A percentile compares a stretch with the other conserved stretches of the same genome.
phyloP scores from a whole-genome alignment of 345 rosid genomes.

The Turritis glabra region DNA sequence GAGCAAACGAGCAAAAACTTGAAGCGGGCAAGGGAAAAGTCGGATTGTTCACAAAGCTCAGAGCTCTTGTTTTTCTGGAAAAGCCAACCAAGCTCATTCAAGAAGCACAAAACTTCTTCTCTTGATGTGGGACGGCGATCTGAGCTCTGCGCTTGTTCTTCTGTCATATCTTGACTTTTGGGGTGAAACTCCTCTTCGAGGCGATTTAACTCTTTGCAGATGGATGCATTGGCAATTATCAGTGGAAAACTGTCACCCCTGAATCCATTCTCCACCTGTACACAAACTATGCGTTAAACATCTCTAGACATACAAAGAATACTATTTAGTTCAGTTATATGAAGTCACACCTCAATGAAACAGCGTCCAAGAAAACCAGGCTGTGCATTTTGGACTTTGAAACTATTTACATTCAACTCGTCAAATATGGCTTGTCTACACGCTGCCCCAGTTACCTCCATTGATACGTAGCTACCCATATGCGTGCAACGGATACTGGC shows the following conservation, averaged over 20 bases:
- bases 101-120: constrained; percentile 68
- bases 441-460: constrained; percentile 44
- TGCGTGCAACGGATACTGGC: constrained; percentile 65
- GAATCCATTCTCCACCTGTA: constrained; percentile 89
- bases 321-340: background rate
- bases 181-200: constrained; percentile 69
- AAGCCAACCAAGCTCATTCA: constrained; percentile 96
- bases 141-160: constrained; percentile 46
- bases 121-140: constrained; percentile 49
- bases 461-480: constrained; percentile 65
- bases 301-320: background rate
- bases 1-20: constrained; percentile 71
- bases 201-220: constrained; percentile 74
- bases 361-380: constrained; percentile 61
- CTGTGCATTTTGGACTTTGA: constrained; percentile 48
- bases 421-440: constrained; percentile 46
- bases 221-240: constrained; percentile 74
- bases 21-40: constrained; percentile 61
- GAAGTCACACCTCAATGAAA: constrained; percentile 75
- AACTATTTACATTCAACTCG: constrained; percentile 56
- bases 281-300: constrained; percentile 15
- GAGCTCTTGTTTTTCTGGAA: constrained; percentile 59
- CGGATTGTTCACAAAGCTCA: constrained; percentile 37
- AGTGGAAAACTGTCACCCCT: constrained; percentile 80
- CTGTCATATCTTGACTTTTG: constrained; percentile 42